Percentiles rank a stretch among this genome's conserved stretches.
Conservation (phyloP, 2,329 filamentous ascomycete genomes). For the Rhytidhysteron rufulum region DNA sequence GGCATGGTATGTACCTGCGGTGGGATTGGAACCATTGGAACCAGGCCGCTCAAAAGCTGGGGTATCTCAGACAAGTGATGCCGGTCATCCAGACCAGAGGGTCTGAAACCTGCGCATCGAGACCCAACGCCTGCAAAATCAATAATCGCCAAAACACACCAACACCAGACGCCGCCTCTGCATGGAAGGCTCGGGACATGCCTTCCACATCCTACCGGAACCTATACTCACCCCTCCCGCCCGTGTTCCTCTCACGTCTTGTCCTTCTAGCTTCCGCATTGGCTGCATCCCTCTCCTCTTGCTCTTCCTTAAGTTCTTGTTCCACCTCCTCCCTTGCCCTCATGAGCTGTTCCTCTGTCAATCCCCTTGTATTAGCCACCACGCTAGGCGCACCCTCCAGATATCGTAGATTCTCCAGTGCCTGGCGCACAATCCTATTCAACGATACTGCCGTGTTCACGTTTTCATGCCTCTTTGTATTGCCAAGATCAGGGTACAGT, state of each 20-base stretch:
- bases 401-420: slow-evolving; percentile 82
- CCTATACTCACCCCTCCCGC: slow-evolving; percentile 40
- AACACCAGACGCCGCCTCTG: too few species aligned
- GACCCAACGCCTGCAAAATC: neutral
- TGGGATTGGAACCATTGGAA: too few species aligned
- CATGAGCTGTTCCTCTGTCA: slow-evolving; percentile 64
- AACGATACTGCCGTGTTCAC: slow-evolving; percentile 75
- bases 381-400: slow-evolving; percentile 75
- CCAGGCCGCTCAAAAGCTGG: too few species aligned
- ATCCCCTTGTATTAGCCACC: slow-evolving; percentile 70
- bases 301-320: slow-evolving; percentile 61
- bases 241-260: slow-evolving; percentile 42
- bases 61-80: too few species aligned
- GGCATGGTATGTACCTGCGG: too few species aligned
- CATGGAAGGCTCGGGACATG: too few species aligned
- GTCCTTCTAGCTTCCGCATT: slow-evolving; percentile 47
- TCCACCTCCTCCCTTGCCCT: slow-evolving; percentile 65
- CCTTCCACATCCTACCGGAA: slow-evolving; percentile 4
- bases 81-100: too few species aligned
- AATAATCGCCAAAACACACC: too few species aligned
- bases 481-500: slow-evolving; percentile 83
- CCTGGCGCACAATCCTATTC: slow-evolving; percentile 69
- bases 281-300: slow-evolving; percentile 57
- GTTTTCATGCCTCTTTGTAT: slow-evolving; percentile 68
- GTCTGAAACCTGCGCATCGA: too few species aligned